These are phyloP conservation scores for Sphenostylis stenocarpa DNA, from an alignment of 306 rosid genomes.

Conservation along the genomic window DNA sequence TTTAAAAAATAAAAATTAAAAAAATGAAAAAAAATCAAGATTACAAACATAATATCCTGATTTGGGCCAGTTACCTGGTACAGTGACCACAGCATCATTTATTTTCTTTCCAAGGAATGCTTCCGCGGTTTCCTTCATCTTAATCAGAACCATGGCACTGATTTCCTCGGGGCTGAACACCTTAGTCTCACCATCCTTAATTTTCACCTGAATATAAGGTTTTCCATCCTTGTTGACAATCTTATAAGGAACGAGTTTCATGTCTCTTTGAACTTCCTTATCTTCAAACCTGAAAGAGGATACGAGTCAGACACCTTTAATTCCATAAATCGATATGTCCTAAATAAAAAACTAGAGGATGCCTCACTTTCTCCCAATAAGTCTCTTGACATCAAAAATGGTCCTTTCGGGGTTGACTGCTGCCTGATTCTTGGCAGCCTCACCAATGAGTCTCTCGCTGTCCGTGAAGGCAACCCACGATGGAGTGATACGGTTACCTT, in stretches of 20 bases:
- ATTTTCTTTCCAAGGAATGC: slow-evolving; percentile 96
- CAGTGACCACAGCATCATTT: slow-evolving; percentile 88
- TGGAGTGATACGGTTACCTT: slow-evolving; percentile 99
- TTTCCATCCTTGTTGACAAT: slow-evolving; percentile 97
- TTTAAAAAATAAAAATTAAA: background rate
- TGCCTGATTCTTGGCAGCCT: slow-evolving; percentile 99
- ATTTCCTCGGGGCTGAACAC: slow-evolving; percentile 98
- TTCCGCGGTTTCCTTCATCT: slow-evolving; percentile 99
- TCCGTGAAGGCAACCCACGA: slow-evolving; percentile 96
- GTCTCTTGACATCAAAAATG: slow-evolving; percentile 95
- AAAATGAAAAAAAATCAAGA: background rate
- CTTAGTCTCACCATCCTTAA: slow-evolving; percentile 93
- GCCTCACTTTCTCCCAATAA: slow-evolving; percentile 89
- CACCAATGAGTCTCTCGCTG: slow-evolving; percentile 89
- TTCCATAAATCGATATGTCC: background rate
- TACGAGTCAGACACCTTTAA: slow-evolving; percentile 2
- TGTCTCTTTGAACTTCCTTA: slow-evolving; percentile 89
- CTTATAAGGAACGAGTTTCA: slow-evolving; percentile 88
- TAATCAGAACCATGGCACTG: slow-evolving; percentile 82
- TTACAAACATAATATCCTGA: background rate
- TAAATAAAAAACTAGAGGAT: background rate
- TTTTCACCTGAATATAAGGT: slow-evolving; percentile 82
- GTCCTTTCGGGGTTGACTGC: slow-evolving; percentile 96
- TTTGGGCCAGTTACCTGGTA: slow-evolving; percentile 63
- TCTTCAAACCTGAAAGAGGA: slow-evolving; percentile 70